Base-by-base conservation (phyloP, 441 rosid genomes). In the Pelargonium myrrhifolium region DNA sequence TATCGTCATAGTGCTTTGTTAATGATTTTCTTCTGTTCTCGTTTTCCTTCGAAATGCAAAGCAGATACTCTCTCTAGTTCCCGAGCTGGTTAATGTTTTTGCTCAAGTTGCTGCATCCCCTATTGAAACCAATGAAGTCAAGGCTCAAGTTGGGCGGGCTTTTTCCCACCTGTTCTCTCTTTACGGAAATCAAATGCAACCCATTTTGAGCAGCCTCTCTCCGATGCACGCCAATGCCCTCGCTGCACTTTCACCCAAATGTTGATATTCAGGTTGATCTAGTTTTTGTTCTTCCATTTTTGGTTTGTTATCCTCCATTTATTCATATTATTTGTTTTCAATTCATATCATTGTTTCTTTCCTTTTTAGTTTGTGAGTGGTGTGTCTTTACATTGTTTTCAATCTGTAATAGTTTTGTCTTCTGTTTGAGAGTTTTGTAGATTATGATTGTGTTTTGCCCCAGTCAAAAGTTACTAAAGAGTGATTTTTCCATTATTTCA, bases 171-270 rank as follows among this genome's bases (percentile, higher is more conserved):
- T 95, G 40, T 68, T 92, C 56, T 82, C 96, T 1, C 85, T 90
- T 28, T 90, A 85, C 43, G 96, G 98, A 20, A 82, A 87, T 68
- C 96, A 92, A 88, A 86, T 95, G 88, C 93, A 92, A 65, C 97
- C 93, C 9, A 63, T 92, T 40, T 65, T 95, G 65, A 85, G 89
- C 78, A 80, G 59, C 79, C 79, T 95, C 58, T 81, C 99, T 0
- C 92, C 96, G 4, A 78, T 87, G 64, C 95, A 87, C 72, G 97
- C 99, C 24, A 89, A 84, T 74, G 96, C 86, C 62, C 77, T 95
- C 20, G 90, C 97, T 74, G 79, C 88, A 35, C 87, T 85, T 78
- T 88, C 90, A 71, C 81, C 93, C 3, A 75, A 75, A 65, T 74
- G 86, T 75, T 89, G 82, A 87, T 47, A 15, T 5, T 28, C 11